Conservation (phyloP, 2,329 filamentous ascomycete species). For the Myriangium duriaei region DNA sequence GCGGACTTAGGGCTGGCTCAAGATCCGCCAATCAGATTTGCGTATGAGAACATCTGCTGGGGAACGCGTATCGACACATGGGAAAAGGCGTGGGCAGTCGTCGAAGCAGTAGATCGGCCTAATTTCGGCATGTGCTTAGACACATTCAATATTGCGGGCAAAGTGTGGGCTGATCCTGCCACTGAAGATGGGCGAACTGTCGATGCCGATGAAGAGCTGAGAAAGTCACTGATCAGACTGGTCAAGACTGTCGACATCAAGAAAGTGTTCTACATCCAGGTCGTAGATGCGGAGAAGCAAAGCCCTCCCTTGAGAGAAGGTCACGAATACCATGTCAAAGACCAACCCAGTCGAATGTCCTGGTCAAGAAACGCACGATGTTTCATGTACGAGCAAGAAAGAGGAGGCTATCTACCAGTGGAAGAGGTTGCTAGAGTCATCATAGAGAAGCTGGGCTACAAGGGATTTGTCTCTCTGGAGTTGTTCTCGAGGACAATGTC, state of each 20-base stretch:
- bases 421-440: neutral
- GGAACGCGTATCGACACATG: constrained; percentile 7
- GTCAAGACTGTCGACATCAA: constrained; percentile 13
- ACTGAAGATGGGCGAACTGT: constrained; percentile 37
- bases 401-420: constrained; percentile 11
- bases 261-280: neutral
- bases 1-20: constrained; percentile 4
- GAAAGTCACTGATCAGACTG: neutral
- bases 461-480: neutral
- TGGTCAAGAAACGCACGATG: constrained; percentile 61
- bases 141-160: constrained; percentile 63
- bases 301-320: constrained; percentile 19
- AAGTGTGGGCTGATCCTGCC: constrained; percentile 58
- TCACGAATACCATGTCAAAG: constrained; percentile 43
- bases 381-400: constrained; percentile 47
- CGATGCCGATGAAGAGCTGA: constrained; percentile 36
- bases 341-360: constrained; percentile 52
- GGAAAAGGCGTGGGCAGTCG: constrained; percentile 4
- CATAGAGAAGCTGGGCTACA: neutral
- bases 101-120: constrained; percentile 14
- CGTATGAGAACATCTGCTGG: constrained; percentile 8
- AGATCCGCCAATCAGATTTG: constrained; percentile 3
- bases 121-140: constrained; percentile 72
- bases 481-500: neutral
- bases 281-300: constrained; percentile 36